Percentiles rank a stretch among this genome's conserved stretches.
These are phyloP conservation scores for Veloboletus limbatus DNA, from an alignment of 1,284 basidiomycete genomes.

Conservation along the genomic window DNA sequence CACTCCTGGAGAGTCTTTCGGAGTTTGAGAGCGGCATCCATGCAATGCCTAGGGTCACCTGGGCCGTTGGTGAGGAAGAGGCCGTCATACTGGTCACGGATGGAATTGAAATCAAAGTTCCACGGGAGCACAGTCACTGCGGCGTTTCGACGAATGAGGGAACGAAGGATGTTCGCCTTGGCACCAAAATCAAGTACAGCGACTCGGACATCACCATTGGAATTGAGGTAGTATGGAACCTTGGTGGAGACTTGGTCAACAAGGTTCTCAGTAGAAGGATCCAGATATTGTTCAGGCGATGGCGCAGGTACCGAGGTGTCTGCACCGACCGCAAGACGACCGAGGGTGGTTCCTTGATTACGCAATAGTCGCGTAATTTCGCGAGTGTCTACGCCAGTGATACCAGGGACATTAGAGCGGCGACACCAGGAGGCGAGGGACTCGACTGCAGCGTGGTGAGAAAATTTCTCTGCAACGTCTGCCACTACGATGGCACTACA, in stretches of 20 bases:
- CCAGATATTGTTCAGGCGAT: slow-evolving; percentile 76
- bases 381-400: slow-evolving; percentile 97
- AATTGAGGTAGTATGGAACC: slow-evolving; percentile 83
- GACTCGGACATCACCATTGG: slow-evolving; percentile 84
- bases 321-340: slow-evolving; percentile 81
- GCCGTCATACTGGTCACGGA: slow-evolving; percentile 91
- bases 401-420: slow-evolving; percentile 86
- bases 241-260: slow-evolving; percentile 92
- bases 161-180: slow-evolving; percentile 96
- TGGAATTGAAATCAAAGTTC: slow-evolving; percentile 93
- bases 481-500: slow-evolving; percentile 93
- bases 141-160: slow-evolving; percentile 87
- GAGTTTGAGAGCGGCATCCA: slow-evolving; percentile 80
- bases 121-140: slow-evolving; percentile 95
- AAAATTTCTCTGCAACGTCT: slow-evolving; percentile 93
- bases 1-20: slow-evolving; percentile 83
- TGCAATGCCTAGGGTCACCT: slow-evolving; percentile 89
- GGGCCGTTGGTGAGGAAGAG: slow-evolving; percentile 97
- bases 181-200: slow-evolving; percentile 97
- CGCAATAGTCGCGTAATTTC: slow-evolving; percentile 93
- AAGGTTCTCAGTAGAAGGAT: slow-evolving; percentile 90
- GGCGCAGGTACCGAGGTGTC: slow-evolving; percentile 69
- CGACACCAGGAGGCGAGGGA: slow-evolving; percentile 93
- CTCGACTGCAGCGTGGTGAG: slow-evolving; percentile 93
- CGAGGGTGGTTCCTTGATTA: slow-evolving; percentile 96